phyloP scores from a whole-genome alignment of 2,329 filamentous ascomycete species.

The Colletotrichum aenigma region DNA sequence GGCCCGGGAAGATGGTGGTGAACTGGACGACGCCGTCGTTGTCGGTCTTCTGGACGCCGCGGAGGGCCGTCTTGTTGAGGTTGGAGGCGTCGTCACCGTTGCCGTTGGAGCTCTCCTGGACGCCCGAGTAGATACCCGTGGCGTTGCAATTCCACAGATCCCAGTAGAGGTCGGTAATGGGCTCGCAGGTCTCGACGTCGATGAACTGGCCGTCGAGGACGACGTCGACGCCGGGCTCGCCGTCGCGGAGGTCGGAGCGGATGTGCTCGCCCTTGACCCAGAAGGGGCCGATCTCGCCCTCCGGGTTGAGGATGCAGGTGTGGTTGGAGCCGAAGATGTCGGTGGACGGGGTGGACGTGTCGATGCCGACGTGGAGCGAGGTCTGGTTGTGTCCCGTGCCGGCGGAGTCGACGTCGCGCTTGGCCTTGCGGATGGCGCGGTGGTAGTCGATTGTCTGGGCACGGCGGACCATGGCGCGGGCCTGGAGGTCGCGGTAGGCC shows the following conservation, averaged over 20 bases:
- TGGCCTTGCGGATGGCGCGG: conserved; percentile 1
- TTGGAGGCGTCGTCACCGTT: not conserved
- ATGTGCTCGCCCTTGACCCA: conserved; percentile 28
- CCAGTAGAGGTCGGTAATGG: conserved; percentile 16
- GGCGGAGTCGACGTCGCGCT: conserved; percentile 1
- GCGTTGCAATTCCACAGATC: conserved; percentile 29
- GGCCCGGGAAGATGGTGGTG: conserved; percentile 47
- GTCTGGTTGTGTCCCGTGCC: not conserved
- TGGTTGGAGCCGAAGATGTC: conserved; percentile 37
- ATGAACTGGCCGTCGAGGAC: conserved; percentile 13
- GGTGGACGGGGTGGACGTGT: not conserved
- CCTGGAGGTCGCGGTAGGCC: conserved; percentile 1
- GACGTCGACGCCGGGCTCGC: conserved; percentile 6
- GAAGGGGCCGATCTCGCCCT: conserved; percentile 53
- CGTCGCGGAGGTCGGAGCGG: conserved; percentile 8
- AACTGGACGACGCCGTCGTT: conserved; percentile 34
- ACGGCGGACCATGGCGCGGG: conserved; percentile 3
- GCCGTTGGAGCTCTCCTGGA: conserved; percentile 23
- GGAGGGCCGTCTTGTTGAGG: conserved; percentile 9
- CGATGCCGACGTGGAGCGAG: not conserved
- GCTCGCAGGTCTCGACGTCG: conserved; percentile 17
- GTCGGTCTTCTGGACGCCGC: conserved; percentile 23
- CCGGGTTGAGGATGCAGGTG: conserved; percentile 48
- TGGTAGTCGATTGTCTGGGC: not conserved
- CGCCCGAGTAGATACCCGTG: conserved; percentile 46